Base-by-base conservation (phyloP, 1,284 basidiomycete genomes). In the Pulveroboletus sp. region DNA sequence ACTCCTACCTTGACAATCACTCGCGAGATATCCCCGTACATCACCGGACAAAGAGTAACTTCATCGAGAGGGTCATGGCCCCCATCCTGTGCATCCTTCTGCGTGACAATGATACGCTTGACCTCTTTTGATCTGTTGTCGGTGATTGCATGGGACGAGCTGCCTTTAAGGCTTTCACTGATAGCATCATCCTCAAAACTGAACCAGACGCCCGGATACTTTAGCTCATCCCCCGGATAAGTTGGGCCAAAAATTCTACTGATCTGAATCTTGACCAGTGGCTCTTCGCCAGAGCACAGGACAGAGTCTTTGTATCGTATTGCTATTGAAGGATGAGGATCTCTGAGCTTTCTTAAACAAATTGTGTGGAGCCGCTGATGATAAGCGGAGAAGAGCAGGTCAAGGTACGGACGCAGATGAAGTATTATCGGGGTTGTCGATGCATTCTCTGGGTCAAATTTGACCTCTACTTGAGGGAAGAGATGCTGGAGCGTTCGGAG, bases 161-260 rank as follows among this genome's bases (percentile, higher is more conserved):
- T 59, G 17, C 75, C 71, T 62, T 82, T 82, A 56, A 80, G 63
- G 6, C 78, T 75, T 50, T 86, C 83, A 2, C 71, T 70, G 44
- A 82, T 74, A 5, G 75, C 73, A 64, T 88, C 89, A 56, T 86
- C 87, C 43, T 84, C 86, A 65, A 90, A 87, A 61, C 84, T 84
- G 66, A 95, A 95, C 75, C 83, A 85, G 24, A 94, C 78, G 0
- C 92, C 93, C 1, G 93, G 93, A 71, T 91, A 93, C 48, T 80
- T 80, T 67, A 94, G 70, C 60, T 86, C 83, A 54, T 89, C 86
- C 40, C 88, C 87, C 15, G 86, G 81, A 70, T 91, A 94, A 0
- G 93, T 94, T 7, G 93, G 93, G 0, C 92, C 92, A 68, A 95
- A 91, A 7, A 83, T 82, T 45, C 84, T 80, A 56, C 82, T 87